These are phyloP conservation scores for Gossypium stocksii DNA, from an alignment of 345 rosid genomes.

Conservation along the genomic window DNA sequence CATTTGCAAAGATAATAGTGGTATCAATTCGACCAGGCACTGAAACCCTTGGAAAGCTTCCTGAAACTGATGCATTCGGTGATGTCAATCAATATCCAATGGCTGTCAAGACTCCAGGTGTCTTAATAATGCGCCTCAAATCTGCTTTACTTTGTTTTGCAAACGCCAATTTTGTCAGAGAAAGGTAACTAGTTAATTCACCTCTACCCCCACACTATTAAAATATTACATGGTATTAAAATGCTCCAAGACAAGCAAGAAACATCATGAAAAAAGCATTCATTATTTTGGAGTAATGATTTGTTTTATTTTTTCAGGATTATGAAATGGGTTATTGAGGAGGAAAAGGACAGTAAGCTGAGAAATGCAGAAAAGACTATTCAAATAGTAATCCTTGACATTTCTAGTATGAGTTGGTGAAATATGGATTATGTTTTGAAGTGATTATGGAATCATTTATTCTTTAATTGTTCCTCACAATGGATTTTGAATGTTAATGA, in stretches of 20 bases:
- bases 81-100: constrained; percentile 72
- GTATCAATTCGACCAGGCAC: constrained; percentile 66
- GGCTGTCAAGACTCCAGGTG: constrained; percentile 57
- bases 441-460: neutral
- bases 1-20: constrained; percentile 73
- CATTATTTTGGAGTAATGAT: neutral
- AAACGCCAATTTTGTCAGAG: constrained; percentile 61
- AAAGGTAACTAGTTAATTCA: constrained; percentile 40
- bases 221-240: neutral
- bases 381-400: constrained; percentile 68
- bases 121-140: constrained; percentile 54
- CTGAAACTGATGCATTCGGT: constrained; percentile 52
- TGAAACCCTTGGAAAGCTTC: constrained; percentile 64
- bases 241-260: neutral
- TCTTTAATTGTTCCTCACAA: neutral
- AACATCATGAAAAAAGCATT: neutral
- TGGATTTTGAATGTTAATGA: neutral
- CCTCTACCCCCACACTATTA: too few relatives aligned
- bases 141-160: constrained; percentile 89
- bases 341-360: constrained; percentile 29
- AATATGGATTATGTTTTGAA: neutral
- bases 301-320: constrained; percentile 37
- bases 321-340: constrained; percentile 37
- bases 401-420: constrained; percentile 60
- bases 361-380: constrained; percentile 24